Base-by-base conservation (phyloP, 2,329 filamentous ascomycete species). In the Aspergillus neoniger region DNA sequence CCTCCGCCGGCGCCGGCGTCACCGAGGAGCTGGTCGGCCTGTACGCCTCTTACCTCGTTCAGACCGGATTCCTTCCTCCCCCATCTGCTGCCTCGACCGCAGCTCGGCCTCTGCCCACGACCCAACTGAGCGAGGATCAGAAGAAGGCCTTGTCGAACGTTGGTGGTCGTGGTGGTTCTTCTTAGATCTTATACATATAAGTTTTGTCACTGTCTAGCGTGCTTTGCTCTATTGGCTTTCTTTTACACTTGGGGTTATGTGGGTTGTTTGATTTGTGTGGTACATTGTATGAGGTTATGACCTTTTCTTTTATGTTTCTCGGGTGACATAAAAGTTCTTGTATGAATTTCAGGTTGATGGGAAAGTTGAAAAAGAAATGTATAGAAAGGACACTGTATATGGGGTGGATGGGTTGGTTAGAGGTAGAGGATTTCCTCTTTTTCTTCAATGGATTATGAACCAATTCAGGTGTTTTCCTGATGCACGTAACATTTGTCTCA, bases 21-120 rank as follows among this genome's bases (percentile, higher is more conserved):
- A 84, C 80, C 21, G 78, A 83, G 58, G 85, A 88, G 62, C 83
- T 83, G 38, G 82, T 90, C 15, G 88, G 88, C 4, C 73, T 84
- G 17, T 91, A 89, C 70, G 74, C 89, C 54, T 80, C 83, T 28
- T 91, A 88, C 69, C 76, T 91, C 39, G 81, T 85, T 3, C 82
- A 82, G 61, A 81, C 86, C 63, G 85, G 85, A 5, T 91, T 91
- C 75, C 81, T 91, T 72, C 73, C 73, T 15, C 54, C 65, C n/a
- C 73, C 73, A 5, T 64, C 70, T n/a, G 30, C 68, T 10, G 49
- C 61, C 12, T 52, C 57, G 19, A 57, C 65, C 9, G 68, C 66
- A 4, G 65, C 63, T 21, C 68, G 70, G 30, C 65, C 67, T 12
- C 68, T 87, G 55, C 85, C 85, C 1, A 66, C 69, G 32, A 72